Conservation (phyloP, 2,329 filamentous ascomycete species). For the Colletotrichum cereale region DNA sequence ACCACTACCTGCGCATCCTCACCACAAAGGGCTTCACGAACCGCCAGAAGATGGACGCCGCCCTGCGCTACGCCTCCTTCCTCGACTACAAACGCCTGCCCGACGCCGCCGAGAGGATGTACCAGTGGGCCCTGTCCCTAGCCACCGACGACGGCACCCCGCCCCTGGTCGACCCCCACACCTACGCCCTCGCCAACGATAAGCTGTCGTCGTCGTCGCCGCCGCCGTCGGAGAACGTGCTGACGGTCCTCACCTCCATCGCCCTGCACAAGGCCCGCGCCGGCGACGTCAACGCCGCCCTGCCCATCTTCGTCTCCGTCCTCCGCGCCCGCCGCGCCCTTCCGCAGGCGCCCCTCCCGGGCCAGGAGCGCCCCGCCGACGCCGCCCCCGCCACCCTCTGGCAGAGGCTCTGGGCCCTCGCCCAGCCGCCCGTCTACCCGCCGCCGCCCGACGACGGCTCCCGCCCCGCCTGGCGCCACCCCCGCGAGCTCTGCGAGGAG, state of each 20-base stretch:
- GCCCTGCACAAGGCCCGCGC: constrained; percentile 82
- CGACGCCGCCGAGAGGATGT: constrained; percentile 78
- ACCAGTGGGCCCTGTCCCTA: constrained; percentile 81
- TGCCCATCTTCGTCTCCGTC: constrained; percentile 88
- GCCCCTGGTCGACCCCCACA: constrained; percentile 68
- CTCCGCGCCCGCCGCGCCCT: constrained; percentile 81
- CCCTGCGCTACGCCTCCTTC: constrained; percentile 86
- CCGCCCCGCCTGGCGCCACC: constrained; percentile 72
- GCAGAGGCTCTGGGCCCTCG: constrained; percentile 42
- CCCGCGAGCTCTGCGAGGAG: constrained; percentile 82
- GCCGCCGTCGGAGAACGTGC: constrained; percentile 77
- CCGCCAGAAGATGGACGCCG: constrained; percentile 84
- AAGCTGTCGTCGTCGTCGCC: constrained; percentile 69
- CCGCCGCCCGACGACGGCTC: constrained; percentile 78
- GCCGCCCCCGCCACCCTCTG: constrained; percentile 6
- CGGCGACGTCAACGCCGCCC: constrained; percentile 74
- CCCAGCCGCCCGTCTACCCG: constrained; percentile 73
- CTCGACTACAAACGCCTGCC: constrained; percentile 80
- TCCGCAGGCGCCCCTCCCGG: constrained; percentile 51
- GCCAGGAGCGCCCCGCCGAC: constrained; percentile 31
- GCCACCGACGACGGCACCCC: constrained; percentile 64
- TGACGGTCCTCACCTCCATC: constrained; percentile 80
- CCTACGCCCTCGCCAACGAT: constrained; percentile 71
- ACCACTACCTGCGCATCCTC: constrained; percentile 84
- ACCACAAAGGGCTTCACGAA: constrained; percentile 83